These are phyloP conservation scores for Dissophora ornata DNA, from an alignment of 192 early-diverging fungal genomes.

Conservation along the genomic window DNA sequence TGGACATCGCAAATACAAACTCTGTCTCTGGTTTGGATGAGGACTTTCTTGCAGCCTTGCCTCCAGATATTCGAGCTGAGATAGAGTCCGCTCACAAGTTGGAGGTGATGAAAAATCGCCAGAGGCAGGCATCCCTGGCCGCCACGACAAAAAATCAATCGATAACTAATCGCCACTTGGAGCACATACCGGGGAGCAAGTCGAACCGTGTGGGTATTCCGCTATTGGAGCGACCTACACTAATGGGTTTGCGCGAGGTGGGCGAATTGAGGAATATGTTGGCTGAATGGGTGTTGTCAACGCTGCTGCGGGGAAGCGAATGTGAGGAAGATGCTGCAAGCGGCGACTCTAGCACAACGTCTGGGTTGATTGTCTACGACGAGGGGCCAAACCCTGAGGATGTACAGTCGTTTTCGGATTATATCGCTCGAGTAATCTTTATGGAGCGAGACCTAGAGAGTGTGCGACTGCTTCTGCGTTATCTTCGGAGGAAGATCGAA, in stretches of 20 bases:
- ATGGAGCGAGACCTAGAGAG: slow-evolving; percentile 49
- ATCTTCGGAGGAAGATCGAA: slow-evolving; percentile 17
- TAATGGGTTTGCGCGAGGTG: slow-evolving; percentile 26
- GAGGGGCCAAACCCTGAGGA: slow-evolving; percentile 50
- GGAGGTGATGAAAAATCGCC: slow-evolving; percentile 25
- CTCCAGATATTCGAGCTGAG: slow-evolving; percentile 40
- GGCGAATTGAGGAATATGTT: slow-evolving; percentile 26
- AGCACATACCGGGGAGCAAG: no score
- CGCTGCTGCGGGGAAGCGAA: slow-evolving; percentile 11
- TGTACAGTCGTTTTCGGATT: slow-evolving; percentile 38
- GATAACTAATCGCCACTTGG: no score
- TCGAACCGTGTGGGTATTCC: no score
- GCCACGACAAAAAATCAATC: background rate
- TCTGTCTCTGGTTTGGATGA: slow-evolving; percentile 20
- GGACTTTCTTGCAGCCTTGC: slow-evolving; percentile 31
- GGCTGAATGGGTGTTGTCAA: slow-evolving; percentile 34
- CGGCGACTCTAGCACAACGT: background rate
- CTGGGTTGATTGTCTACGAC: slow-evolving; percentile 11
- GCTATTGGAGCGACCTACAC: slow-evolving; percentile 25
- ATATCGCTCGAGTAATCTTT: slow-evolving; percentile 28
- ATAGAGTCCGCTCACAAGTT: slow-evolving; percentile 16
- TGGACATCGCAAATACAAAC: no score
- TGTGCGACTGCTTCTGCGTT: slow-evolving; percentile 28
- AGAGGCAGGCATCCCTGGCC: background rate
- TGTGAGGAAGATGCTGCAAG: background rate